Conservation (phyloP, 129 eudicot species). For the Logfia minima region DNA sequence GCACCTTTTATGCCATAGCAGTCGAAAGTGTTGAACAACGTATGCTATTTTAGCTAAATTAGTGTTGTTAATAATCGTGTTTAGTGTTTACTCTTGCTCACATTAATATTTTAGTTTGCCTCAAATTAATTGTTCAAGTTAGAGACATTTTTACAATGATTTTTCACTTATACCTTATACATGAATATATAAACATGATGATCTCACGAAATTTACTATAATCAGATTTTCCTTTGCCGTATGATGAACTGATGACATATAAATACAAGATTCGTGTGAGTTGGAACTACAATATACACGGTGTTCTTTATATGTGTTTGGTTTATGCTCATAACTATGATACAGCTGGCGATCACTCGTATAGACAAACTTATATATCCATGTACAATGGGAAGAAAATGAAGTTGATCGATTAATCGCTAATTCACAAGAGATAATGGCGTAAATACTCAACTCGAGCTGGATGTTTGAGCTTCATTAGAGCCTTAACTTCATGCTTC, state of each 20-base stretch:
- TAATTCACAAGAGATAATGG: conserved; percentile 49
- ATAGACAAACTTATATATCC: conserved; percentile 26
- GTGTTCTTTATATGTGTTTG: conserved; percentile 27
- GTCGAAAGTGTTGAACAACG: too few species aligned
- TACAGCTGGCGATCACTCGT: conserved; percentile 25
- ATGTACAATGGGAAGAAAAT: conserved; percentile 17
- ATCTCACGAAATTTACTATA: not conserved
- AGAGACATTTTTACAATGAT: too few species aligned
- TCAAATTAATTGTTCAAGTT: too few species aligned
- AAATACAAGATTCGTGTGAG: conserved; percentile 9
- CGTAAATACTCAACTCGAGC: conserved; percentile 88
- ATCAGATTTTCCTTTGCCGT: conserved; percentile 15
- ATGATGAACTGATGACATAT: conserved; percentile 20
- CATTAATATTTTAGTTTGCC: too few species aligned
- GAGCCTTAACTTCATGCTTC: conserved; percentile 93
- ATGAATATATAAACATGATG: too few species aligned
- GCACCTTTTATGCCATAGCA: too few species aligned
- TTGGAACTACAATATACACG: conserved; percentile 28
- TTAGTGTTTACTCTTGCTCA: too few species aligned
- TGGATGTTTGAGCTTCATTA: conserved; percentile 97
- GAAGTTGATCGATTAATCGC: conserved; percentile 2
- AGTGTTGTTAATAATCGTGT: too few species aligned
- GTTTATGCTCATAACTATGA: conserved; percentile 42
- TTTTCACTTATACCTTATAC: not conserved
- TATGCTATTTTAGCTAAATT: too few species aligned